Conservation (phyloP, 805 yeast species). For the Hanseniaspora guilliermondii region DNA sequence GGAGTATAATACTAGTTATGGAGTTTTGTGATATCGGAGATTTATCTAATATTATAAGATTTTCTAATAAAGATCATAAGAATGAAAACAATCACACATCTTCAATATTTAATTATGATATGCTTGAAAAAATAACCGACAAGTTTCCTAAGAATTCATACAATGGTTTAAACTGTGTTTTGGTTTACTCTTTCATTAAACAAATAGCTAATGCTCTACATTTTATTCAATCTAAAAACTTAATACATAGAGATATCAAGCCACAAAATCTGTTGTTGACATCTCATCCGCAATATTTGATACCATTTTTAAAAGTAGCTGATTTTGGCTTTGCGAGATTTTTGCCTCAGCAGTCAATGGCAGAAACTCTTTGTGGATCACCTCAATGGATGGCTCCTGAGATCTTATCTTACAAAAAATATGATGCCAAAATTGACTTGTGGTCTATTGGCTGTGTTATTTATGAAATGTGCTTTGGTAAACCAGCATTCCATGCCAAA, state of each 20-base stretch:
- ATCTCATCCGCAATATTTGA: constrained; percentile 31
- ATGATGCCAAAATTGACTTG: constrained; percentile 91
- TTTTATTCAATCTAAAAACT: constrained; percentile 67
- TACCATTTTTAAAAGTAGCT: constrained; percentile 82
- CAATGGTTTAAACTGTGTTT: constrained; percentile 65
- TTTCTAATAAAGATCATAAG: constrained; percentile 60
- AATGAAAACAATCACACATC: not conserved
- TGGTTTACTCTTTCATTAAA: constrained; percentile 73
- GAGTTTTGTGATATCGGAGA: constrained; percentile 96
- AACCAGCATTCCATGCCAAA: constrained; percentile 87
- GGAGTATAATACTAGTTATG: constrained; percentile 70
- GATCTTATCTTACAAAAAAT: constrained; percentile 82
- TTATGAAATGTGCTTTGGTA: constrained; percentile 92
- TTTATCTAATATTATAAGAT: constrained; percentile 71
- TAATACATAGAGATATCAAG: constrained; percentile 86
- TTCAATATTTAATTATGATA: constrained; percentile 15
- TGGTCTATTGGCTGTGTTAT: constrained; percentile 98
- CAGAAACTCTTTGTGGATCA: constrained; percentile 94
- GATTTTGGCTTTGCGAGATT: constrained; percentile 97
- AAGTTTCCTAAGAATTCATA: constrained; percentile 68
- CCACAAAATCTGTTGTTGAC: constrained; percentile 69
- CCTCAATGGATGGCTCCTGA: constrained; percentile 99
- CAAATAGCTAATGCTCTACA: constrained; percentile 76
- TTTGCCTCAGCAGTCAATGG: constrained; percentile 83
- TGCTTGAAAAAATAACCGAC: constrained; percentile 60